Conservation (phyloP, 2,329 filamentous ascomycete genomes). For the Pseudogymnoascus sp. region DNA sequence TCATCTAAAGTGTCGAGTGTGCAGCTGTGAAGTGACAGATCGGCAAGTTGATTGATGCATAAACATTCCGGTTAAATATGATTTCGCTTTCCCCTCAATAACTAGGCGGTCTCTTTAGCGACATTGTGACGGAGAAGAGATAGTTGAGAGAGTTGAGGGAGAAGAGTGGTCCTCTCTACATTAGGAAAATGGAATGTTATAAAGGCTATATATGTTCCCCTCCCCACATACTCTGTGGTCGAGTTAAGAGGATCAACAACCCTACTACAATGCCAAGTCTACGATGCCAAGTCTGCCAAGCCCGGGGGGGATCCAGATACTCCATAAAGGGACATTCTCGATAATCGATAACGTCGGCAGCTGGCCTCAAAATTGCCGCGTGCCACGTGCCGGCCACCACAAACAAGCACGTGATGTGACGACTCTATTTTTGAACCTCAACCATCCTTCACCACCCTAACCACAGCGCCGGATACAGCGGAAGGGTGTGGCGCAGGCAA, state of each 20-base stretch:
- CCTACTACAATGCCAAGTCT: no score
- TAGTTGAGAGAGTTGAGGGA: background rate
- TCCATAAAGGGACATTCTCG: background rate
- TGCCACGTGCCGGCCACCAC: background rate
- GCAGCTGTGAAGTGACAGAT: background rate
- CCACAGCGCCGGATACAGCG: background rate
- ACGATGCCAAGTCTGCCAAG: no score
- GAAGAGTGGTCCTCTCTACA: no score
- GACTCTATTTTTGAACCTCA: background rate
- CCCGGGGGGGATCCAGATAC: no score
- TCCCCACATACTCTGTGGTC: no score
- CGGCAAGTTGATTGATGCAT: background rate
- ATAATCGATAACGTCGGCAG: background rate
- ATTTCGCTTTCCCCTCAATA: background rate
- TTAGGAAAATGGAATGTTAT: no score
- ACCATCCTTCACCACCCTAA: background rate
- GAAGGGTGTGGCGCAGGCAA: background rate
- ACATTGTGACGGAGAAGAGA: background rate
- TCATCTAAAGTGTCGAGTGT: background rate
- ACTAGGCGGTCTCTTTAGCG: background rate
- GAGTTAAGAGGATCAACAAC: no score
- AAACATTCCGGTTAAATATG: background rate
- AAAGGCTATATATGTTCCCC: no score
- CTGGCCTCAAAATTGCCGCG: background rate
- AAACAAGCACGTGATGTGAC: background rate